These are phyloP conservation scores for Pichia rugopelliculosa DNA, from an alignment of 805 yeast species.

Conservation along the genomic window DNA sequence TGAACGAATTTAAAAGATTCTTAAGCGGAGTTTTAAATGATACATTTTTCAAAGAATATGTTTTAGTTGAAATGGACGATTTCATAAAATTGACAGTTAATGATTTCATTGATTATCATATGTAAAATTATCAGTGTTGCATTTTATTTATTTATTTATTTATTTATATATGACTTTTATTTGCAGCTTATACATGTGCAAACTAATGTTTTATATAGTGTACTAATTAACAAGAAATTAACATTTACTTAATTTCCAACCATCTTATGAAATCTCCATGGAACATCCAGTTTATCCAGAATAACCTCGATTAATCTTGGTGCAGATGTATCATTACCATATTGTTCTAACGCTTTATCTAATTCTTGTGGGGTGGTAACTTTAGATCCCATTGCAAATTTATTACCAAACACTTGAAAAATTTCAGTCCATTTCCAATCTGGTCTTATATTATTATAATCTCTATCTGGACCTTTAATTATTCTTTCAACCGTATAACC, in stretches of 20 bases:
- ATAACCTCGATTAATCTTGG: conserved; percentile 50
- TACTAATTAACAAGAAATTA: not conserved
- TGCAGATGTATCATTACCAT: conserved; percentile 19
- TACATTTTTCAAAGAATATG: conserved; percentile 18
- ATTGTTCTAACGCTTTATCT: conserved; percentile 28
- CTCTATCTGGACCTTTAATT: conserved; percentile 68
- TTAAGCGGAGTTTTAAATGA: conserved; percentile 23
- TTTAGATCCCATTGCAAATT: conserved; percentile 21
- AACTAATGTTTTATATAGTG: not conserved
- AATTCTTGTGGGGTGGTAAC: conserved; percentile 36
- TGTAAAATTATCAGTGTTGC: no score
- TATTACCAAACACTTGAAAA: conserved; percentile 57
- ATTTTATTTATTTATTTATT: no score
- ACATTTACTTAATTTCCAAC: conserved; percentile 6
- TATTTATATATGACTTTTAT: no score
- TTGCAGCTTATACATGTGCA: not conserved
- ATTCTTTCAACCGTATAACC: conserved; percentile 90
- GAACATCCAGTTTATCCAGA: conserved; percentile 54
- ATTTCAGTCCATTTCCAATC: conserved; percentile 76
- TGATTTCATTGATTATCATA: conserved; percentile 28
- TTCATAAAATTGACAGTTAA: conserved; percentile 25
- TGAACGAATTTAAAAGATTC: conserved; percentile 24
- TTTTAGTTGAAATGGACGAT: conserved; percentile 23
- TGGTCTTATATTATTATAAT: conserved; percentile 76
- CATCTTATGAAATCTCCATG: conserved; percentile 50